Evolutionary conservation across 352 stramenopile species (phyloP).

Genomic region (Phytopythium mirpurense): DNA sequence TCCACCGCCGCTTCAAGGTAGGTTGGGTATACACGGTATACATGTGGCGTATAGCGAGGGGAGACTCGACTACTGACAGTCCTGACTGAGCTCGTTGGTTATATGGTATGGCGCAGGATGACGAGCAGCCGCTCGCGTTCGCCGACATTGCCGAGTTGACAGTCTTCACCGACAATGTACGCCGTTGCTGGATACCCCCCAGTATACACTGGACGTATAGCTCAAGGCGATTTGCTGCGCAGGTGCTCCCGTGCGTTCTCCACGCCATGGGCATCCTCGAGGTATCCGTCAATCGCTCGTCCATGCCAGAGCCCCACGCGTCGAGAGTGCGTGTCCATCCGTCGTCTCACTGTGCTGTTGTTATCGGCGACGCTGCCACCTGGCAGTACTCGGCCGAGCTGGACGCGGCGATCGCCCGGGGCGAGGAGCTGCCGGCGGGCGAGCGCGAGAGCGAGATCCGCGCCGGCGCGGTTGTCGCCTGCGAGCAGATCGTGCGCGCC

Average conservation of each 20-base stretch:
- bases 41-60: too few species aligned
- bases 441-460: constrained; percentile 62
- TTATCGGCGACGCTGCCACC: too few species aligned
- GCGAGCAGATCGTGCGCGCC: constrained; percentile 53
- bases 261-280: constrained; percentile 63
- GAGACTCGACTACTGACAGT: too few species aligned
- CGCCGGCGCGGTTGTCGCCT: constrained; percentile 57
- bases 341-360: neutral
- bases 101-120: constrained; percentile 38
- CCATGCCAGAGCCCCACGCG: too few species aligned
- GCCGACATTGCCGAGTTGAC: constrained; percentile 59
- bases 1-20: constrained; percentile 74
- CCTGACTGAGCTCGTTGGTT: too few species aligned
- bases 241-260: constrained; percentile 74
- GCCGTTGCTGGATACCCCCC: neutral
- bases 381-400: constrained; percentile 53
- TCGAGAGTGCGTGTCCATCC: too few species aligned
- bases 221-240: too few species aligned
- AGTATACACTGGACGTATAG: too few species aligned
- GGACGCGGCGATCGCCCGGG: constrained; percentile 35
- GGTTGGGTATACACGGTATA: too few species aligned
- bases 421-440: constrained; percentile 37
- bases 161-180: constrained; percentile 63
- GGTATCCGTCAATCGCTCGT: constrained; percentile 19
- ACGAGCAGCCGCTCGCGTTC: constrained; percentile 44